Evolutionary conservation across 306 rosid species (phyloP).

Genomic region (peach (Prunus persica)): DNA sequence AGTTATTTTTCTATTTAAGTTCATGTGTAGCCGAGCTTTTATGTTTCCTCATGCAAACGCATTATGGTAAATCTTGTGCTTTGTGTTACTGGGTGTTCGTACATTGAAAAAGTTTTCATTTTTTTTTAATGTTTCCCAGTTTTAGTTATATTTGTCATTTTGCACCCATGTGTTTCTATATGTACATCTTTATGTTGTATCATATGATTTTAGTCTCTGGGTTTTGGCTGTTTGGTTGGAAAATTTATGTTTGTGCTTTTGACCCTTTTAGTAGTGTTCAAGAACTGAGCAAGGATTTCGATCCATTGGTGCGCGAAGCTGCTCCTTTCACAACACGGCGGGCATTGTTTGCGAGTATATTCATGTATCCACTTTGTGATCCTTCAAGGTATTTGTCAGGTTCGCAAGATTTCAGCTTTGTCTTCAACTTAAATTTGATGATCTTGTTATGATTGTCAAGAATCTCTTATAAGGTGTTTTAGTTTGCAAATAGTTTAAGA

Average conservation of each 20-base stretch:
- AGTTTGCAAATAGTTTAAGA: neutral
- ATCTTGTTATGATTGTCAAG: neutral
- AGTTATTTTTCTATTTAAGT: neutral
- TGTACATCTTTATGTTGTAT: neutral
- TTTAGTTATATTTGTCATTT: neutral
- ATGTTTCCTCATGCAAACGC: neutral
- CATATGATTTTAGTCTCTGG: neutral
- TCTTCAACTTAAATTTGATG: neutral
- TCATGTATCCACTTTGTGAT: slow-evolving; percentile 49
- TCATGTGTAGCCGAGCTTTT: neutral
- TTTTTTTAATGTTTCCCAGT: neutral
- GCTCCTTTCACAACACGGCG: slow-evolving; percentile 54
- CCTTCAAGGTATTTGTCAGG: slow-evolving; percentile 97
- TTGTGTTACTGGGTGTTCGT: neutral
- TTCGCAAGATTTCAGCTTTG: slow-evolving; percentile 63
- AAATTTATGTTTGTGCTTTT: neutral
- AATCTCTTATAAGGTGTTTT: neutral
- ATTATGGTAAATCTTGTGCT: neutral
- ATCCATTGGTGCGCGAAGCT: slow-evolving; percentile 27
- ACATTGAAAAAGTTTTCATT: neutral
- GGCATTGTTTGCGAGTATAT: slow-evolving; percentile 58
- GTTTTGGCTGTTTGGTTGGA: slow-evolving; percentile 6
- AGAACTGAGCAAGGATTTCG: slow-evolving; percentile 46
- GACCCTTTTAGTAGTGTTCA: slow-evolving; percentile 34
- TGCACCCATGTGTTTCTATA: neutral